Base-by-base conservation (phyloP, 2,329 filamentous ascomycete species). In the Aspergillus fumigatus region DNA sequence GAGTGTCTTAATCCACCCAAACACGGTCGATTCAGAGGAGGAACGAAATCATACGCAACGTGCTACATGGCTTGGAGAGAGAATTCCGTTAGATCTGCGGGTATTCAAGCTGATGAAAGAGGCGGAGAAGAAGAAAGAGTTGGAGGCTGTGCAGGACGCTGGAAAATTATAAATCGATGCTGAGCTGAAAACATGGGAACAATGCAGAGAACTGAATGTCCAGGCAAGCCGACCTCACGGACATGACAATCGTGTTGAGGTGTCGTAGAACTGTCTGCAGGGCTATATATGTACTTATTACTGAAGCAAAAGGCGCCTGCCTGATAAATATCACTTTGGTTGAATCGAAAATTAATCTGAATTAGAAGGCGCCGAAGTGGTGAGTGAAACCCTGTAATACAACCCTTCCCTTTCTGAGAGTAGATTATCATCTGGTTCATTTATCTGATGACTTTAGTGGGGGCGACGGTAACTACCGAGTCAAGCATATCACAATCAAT, bases 1-100 rank as follows among this genome's bases (percentile, higher is more conserved):
- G 58, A 92, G 88, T 50, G 91, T 79, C 3, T 77, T 97, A 21
- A 73, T 96, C 1, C 92, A 96, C 72, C 91, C 92, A 0, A 96
- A 96, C 67, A 92, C 88, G 0, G 56, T 61, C 1, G 62, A 67
- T 6, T 50, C 64, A 7, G 79, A 82, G n/a, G 81, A 86, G 43
- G 79, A 82, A 56, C 75, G 82, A 48, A 75, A 79, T 65, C 74
- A 80, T 65, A 75, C 75, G 26, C 72, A 76, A 57, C 66, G 75
- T 23, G 77, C 77, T 60, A 71, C 70, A 11, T 79, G 77, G 76
- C 59, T 79, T 61, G 76, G 77, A 4, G 75, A 79, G n/a, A 64
- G 67, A n/a, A 67, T 79, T 52, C 76, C 76, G 25, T 64, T 79
- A 61, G 75, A 78, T 66, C 59, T 77, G 60, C 62, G 68, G 32